Base-by-base conservation (phyloP, 2,329 filamentous ascomycete species). In the Herpotrichia juniperi region DNA sequence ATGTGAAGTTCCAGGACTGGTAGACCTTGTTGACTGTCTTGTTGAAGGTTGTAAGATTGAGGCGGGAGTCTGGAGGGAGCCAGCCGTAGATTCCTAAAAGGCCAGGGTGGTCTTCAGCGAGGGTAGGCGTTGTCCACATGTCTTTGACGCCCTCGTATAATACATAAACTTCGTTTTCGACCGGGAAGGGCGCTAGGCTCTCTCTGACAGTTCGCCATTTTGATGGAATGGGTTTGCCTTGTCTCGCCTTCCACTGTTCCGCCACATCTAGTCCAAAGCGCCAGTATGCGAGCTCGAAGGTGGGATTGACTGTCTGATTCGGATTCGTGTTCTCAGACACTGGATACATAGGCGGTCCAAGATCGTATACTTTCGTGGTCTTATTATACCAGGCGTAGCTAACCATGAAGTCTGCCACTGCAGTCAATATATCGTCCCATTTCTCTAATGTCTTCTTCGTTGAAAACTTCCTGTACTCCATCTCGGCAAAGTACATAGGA, bases 221-320 rank as follows among this genome's bases (percentile, higher is more conserved):
- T 0, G 59, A 40, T 0, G 83, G 82, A 0, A 78, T 66, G 0
- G 72, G 39, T n/a, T 76, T 69, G 2, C 69, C 69, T 42, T 80
- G 79, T 3, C 82, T 74, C 42, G 68, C 51, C 61, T 81, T 82
- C 83, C 84, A 87, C 9, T 68, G 59, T 2, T 75, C 71, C 3
- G 83, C 84, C 1, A 85, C 66, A 21, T 81, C 76, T 14, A 86
- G 74, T 1, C 84, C 84, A 53, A 86, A 86, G 14, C 80, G 76
- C 83, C 83, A 86, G 66, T 87, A 87, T 6, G 83, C 80, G 4
- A 77, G 70, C 69, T 87, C 84, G 50, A 86, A 87, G 0, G 82
- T 79, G 16, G 84, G 81, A 58, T 86, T 86, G 2, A 80, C 63
- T 0, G 83, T 86, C 1, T 61, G 67, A 53, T 85, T 85, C 1